Conservation (phyloP, 2,329 filamentous ascomycete species). For the Grosmannia clavigera region DNA sequence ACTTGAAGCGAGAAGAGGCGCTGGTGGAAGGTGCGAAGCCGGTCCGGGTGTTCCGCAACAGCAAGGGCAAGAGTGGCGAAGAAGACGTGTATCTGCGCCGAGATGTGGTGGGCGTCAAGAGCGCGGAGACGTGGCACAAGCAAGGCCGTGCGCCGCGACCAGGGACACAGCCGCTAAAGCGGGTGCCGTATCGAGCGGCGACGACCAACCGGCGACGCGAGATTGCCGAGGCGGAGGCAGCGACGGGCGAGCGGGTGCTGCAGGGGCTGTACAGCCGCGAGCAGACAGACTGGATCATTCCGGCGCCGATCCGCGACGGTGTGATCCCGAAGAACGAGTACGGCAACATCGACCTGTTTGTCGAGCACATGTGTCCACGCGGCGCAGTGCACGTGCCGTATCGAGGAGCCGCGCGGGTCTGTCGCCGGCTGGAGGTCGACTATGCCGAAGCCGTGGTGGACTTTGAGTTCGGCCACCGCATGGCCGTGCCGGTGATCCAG, state of each 20-base stretch:
- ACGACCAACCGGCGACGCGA: slow-evolving; percentile 79
- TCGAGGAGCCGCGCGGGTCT: slow-evolving; percentile 64
- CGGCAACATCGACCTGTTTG: slow-evolving; percentile 94
- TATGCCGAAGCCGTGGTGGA: slow-evolving; percentile 90
- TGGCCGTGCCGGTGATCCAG: slow-evolving; percentile 83
- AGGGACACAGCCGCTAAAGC: slow-evolving; percentile 67
- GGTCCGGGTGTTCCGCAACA: slow-evolving; percentile 59
- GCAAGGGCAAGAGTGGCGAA: slow-evolving; percentile 47
- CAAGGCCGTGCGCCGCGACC: slow-evolving; percentile 67
- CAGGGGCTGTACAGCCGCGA: slow-evolving; percentile 75
- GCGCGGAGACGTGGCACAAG: slow-evolving; percentile 94
- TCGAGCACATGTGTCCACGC: slow-evolving; percentile 77
- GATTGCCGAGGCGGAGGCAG: slow-evolving; percentile 71
- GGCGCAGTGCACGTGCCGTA: slow-evolving; percentile 74
- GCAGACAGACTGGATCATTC: slow-evolving; percentile 94
- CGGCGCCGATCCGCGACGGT: slow-evolving; percentile 70
- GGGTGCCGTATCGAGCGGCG: slow-evolving; percentile 80
- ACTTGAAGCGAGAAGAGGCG: slow-evolving; percentile 86
- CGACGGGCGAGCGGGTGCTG: slow-evolving; percentile 68
- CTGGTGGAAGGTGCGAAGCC: slow-evolving; percentile 55
- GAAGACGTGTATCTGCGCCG: slow-evolving; percentile 71
- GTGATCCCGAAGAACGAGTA: slow-evolving; percentile 89
- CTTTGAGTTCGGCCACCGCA: slow-evolving; percentile 91
- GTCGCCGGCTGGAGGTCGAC: slow-evolving; percentile 73
- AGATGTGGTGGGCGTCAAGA: slow-evolving; percentile 78